Evolutionary conservation across 169 alveolate species (phyloP).

Genomic region (Eimeria falciformis): DNA sequence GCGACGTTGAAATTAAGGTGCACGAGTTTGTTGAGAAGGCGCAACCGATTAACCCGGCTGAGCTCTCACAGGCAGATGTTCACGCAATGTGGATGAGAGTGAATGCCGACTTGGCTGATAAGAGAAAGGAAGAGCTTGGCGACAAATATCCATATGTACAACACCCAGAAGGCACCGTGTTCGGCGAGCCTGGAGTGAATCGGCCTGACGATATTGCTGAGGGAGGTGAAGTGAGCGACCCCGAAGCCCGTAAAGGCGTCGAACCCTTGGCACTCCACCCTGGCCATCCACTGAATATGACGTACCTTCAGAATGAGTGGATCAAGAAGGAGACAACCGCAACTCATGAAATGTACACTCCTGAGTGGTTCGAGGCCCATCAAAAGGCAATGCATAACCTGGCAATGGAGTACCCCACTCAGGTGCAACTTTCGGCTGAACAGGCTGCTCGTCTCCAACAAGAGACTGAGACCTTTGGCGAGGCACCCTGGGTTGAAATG

Average conservation of each 20-base stretch:
- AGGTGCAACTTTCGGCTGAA: constrained; percentile 84
- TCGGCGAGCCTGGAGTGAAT: constrained; percentile 79
- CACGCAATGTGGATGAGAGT: constrained; percentile 93
- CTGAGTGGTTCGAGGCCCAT: constrained; percentile 85
- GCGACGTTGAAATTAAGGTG: constrained; percentile 87
- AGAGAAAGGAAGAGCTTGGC: constrained; percentile 79
- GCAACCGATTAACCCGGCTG: constrained; percentile 89
- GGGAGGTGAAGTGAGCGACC: constrained; percentile 72
- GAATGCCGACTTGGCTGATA: constrained; percentile 87
- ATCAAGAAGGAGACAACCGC: constrained; percentile 82
- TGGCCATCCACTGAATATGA: constrained; percentile 86
- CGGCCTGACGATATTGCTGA: constrained; percentile 68
- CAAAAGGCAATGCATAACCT: constrained; percentile 84
- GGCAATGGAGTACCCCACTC: constrained; percentile 84
- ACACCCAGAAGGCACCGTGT: constrained; percentile 78
- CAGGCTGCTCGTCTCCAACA: constrained; percentile 82
- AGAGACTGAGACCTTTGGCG: constrained; percentile 76
- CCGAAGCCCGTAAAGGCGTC: constrained; percentile 73
- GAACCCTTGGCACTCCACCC: constrained; percentile 86
- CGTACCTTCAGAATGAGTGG: constrained; percentile 86
- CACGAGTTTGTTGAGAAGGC: constrained; percentile 87
- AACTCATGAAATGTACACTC: constrained; percentile 87
- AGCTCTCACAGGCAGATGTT: constrained; percentile 90
- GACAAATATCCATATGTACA: constrained; percentile 78
- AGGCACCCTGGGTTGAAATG: constrained; percentile 79